Conservation (phyloP, 2,329 filamentous ascomycete genomes). For the Aciculosporium take region DNA sequence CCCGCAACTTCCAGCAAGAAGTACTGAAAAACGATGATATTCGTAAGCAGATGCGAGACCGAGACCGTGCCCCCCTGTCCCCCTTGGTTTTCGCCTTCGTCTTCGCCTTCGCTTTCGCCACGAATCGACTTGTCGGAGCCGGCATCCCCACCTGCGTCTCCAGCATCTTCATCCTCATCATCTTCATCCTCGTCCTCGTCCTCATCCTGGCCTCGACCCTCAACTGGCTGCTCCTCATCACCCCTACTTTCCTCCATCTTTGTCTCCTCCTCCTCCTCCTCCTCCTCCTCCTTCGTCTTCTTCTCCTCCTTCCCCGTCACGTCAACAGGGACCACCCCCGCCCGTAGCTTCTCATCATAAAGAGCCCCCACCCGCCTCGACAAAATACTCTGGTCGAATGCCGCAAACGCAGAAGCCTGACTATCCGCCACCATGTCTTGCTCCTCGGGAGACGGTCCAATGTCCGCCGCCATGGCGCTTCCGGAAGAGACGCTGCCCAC, state of each 20-base stretch:
- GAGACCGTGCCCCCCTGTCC: constrained; percentile 34
- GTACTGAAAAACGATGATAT: constrained; percentile 64
- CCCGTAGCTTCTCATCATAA: constrained; percentile 24
- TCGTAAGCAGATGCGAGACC: constrained; percentile 66
- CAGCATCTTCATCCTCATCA: constrained; percentile 11
- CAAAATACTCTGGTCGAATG: constrained; percentile 48
- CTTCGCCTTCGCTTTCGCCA: too few relatives aligned
- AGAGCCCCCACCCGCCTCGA: constrained; percentile 39
- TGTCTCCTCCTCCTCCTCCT: constrained; percentile 16
- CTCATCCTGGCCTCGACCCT: background rate
- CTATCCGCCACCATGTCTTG: constrained; percentile 25
- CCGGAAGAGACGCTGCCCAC: constrained; percentile 28
- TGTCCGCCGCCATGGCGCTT: constrained; percentile 15
- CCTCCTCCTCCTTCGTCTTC: constrained; percentile 10
- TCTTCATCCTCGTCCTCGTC: constrained; percentile 8
- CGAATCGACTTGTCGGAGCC: background rate
- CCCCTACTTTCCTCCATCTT: background rate
- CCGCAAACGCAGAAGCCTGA: constrained; percentile 47
- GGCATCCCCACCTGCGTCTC: background rate
- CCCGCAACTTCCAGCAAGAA: constrained; percentile 67
- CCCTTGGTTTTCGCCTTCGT: constrained; percentile 10
- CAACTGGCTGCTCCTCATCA: background rate
- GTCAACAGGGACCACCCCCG: constrained; percentile 32
- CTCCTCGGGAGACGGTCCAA: constrained; percentile 16
- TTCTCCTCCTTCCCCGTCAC: constrained; percentile 18